Evolutionary conservation across 1,284 basidiomycete genomes (phyloP), one percentile per base, ranked within the genome.

Genomic region (Puccinia polysora): DNA sequence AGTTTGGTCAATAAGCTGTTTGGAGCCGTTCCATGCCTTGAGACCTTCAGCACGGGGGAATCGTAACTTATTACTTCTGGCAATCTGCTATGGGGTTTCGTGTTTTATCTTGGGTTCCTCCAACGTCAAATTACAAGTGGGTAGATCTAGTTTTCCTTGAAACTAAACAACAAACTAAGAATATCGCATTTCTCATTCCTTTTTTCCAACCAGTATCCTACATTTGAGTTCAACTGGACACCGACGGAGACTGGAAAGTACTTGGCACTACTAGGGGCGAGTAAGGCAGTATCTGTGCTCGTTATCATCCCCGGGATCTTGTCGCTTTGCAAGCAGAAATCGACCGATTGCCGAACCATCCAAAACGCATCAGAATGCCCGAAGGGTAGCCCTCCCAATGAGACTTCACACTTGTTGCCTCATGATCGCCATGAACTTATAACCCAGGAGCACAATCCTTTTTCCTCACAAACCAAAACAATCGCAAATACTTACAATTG

Each of bases 121-220:
- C 55, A 58, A 32, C 34, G 55, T 58, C 55, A 58, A 58, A 15
- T 20, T 58, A 15, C 55, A 58, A 36, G 55, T 58, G 18, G 20
- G 55, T 36, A 5, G 18, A 58, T 10, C 28, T 10, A 34, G 14
- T 20, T 20, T 50, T 20, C 8, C 8, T n/a, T n/a, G n/a, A n/a
- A n/a, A n/a, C n/a, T n/a, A n/a, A n/a, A n/a, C n/a, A n/a, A n/a
- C n/a, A n/a, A n/a, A n/a, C n/a, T n/a, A n/a, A n/a, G n/a, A n/a
- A n/a, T n/a, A n/a, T n/a, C n/a, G 8, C 2, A 10, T 2, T 50
- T 50, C 28, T 20, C 49, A 50, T 23, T 50, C 6, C 28, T 25
- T 2, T 38, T n/a, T n/a, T n/a, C n/a, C n/a, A n/a, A n/a, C n/a
- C n/a, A 58, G 55, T 58, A 58, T 36, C 32, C 55, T 4, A 20